Evolutionary conservation across 257 asterid genomes (phyloP).

Genomic region (Plantago ovata): DNA sequence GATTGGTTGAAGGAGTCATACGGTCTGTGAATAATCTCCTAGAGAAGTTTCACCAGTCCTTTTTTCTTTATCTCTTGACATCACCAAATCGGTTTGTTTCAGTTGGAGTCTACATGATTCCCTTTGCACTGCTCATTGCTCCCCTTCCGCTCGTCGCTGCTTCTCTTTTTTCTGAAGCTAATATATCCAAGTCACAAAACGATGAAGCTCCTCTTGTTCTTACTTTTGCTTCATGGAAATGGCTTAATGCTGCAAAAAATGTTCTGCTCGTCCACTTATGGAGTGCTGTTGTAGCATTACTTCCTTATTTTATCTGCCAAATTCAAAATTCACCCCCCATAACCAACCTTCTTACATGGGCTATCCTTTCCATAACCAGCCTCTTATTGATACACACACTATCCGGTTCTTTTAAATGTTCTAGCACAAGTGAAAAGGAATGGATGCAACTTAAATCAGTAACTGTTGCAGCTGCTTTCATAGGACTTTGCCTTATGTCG

Average conservation of each 20-base stretch:
- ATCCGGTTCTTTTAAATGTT: slow-evolving; percentile 33
- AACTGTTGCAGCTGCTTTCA: slow-evolving; percentile 66
- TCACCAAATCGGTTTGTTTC: slow-evolving; percentile 80
- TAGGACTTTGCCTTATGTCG: slow-evolving; percentile 92
- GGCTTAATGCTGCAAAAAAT: slow-evolving; percentile 77
- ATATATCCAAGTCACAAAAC: slow-evolving; percentile 23
- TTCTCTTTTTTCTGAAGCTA: slow-evolving; percentile 60
- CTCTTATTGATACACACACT: slow-evolving; percentile 39
- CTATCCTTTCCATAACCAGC: slow-evolving; percentile 36
- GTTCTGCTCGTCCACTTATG: slow-evolving; percentile 71
- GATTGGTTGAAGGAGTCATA: slow-evolving; percentile 87
- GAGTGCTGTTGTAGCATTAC: slow-evolving; percentile 63
- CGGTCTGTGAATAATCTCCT: slow-evolving; percentile 91
- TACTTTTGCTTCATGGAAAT: slow-evolving; percentile 63
- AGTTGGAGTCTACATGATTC: slow-evolving; percentile 91
- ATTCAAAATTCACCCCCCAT: slow-evolving; percentile 47
- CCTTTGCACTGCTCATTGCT: slow-evolving; percentile 78
- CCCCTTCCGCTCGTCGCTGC: slow-evolving; percentile 93
- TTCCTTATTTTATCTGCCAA: slow-evolving; percentile 51
- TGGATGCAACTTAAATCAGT: slow-evolving; percentile 79
- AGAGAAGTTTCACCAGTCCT: slow-evolving; percentile 96
- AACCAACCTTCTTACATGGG: slow-evolving; percentile 51
- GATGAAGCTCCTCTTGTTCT: slow-evolving; percentile 25
- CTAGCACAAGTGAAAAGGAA: slow-evolving; percentile 29
- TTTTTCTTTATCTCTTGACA: slow-evolving; percentile 80